phyloP scores from a whole-genome alignment of 371 early-diverging fungal species.

The Syncephalastrum contaminatum region DNA sequence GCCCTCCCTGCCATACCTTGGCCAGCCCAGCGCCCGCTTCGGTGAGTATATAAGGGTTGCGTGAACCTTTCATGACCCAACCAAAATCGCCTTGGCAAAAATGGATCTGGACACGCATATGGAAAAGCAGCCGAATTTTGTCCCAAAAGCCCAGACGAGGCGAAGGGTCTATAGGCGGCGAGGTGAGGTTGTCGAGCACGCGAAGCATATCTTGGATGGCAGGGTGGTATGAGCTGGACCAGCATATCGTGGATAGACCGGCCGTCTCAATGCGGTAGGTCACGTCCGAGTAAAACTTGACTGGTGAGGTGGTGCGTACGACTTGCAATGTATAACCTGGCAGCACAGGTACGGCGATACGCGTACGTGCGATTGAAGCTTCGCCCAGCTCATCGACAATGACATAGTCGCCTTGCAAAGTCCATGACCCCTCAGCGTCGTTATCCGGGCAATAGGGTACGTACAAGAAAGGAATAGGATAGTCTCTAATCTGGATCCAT shows the following conservation, averaged over 20 bases:
- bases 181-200: conserved; percentile 54
- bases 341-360: conserved; percentile 9
- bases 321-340: conserved; percentile 28
- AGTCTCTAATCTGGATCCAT: conserved; percentile 51
- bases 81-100: conserved; percentile 58
- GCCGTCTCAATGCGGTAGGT: conserved; percentile 31
- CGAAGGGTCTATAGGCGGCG: conserved; percentile 56
- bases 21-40: conserved; percentile 22
- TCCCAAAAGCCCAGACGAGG: conserved; percentile 72
- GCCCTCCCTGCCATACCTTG: conserved; percentile 17
- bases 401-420: conserved; percentile 24
- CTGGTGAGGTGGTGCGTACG: conserved; percentile 52
- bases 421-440: conserved; percentile 20
- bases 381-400: conserved; percentile 32
- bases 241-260: conserved; percentile 28
- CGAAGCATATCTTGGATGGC: conserved; percentile 56
- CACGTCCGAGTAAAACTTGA: conserved; percentile 56
- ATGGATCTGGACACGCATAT: conserved; percentile 45
- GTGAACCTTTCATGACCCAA: conserved; percentile 31
- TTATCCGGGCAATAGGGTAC: conserved; percentile 27
- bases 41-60: conserved; percentile 20
- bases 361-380: conserved; percentile 17
- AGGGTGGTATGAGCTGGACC: conserved; percentile 59
- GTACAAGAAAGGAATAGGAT: conserved; percentile 48
- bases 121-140: conserved; percentile 61